phyloP scores from a whole-genome alignment of 1,139 yeast species.

The Saccharomyces hybrid region DNA sequence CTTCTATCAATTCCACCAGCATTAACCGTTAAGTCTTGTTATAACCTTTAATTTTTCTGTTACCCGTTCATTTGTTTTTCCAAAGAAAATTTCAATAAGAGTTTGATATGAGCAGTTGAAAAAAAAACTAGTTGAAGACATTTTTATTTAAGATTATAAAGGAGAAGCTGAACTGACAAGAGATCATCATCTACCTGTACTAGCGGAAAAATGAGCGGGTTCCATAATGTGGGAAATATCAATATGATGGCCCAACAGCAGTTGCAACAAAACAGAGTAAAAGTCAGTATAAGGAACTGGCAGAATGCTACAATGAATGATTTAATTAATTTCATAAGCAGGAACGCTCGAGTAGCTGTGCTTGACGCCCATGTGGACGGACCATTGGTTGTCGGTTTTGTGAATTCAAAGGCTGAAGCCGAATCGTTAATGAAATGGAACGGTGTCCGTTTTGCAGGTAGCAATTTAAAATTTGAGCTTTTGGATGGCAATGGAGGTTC shows the following conservation, averaged over 20 bases:
- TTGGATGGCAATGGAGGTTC: conserved; percentile 23
- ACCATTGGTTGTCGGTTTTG: conserved; percentile 48
- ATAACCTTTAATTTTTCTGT: neutral
- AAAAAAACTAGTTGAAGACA: neutral
- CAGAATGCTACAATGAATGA: conserved; percentile 68
- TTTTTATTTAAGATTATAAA: neutral
- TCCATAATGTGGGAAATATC: conserved; percentile 26
- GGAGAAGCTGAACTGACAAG: neutral
- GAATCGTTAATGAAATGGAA: conserved; percentile 51
- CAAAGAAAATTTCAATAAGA: neutral
- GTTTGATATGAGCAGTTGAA: neutral
- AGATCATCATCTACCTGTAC: neutral
- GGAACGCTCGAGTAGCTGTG: conserved; percentile 57
- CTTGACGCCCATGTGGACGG: conserved; percentile 42
- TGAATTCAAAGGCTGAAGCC: conserved; percentile 49
- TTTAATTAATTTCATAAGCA: conserved; percentile 56
- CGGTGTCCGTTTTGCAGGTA: conserved; percentile 80
- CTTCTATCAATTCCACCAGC: no score
- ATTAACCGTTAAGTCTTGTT: no score
- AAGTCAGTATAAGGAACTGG: conserved; percentile 57
- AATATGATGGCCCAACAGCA: conserved; percentile 26
- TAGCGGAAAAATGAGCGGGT: conserved; percentile 25
- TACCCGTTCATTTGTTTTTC: neutral
- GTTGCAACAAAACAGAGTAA: conserved; percentile 21
- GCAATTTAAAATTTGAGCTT: conserved; percentile 48